Base-by-base conservation (phyloP, 140 eudicot species). In the Flaveria floridana region DNA sequence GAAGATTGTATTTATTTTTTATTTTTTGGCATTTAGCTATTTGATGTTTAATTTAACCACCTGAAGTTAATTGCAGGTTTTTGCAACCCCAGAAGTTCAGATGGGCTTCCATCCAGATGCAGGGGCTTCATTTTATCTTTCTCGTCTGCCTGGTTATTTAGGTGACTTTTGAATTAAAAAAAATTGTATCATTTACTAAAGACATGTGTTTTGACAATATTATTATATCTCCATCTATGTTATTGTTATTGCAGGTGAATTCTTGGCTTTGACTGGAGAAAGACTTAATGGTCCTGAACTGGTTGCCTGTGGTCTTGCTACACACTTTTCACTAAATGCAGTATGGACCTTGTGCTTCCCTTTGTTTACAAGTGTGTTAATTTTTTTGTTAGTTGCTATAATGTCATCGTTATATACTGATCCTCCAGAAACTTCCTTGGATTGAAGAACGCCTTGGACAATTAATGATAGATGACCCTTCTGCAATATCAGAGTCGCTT, bases 31-130 rank as follows among this genome's bases (percentile, higher is more conserved):
- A 21, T 53, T 52, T 68, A 47, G 71, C 19, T 77, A 20, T 14
- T 51, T 65, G 26, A 51, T 72, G 42, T 34, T 66, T 30, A 47
- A 59, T 1, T 62, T 23, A 14, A 50, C 41, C 63, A 48, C 13
- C n/a, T 64, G 48, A 57, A n/a, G 20, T 65, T 20, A 65, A 67
- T 71, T 81, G 78, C 88, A 94, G 99, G 85, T 88, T 57, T 94
- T 88, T 79, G 81, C 95, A 42, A 57, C 71, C 59, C 96, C 97
- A 14, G 99, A 90, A 83, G 91, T 85, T 72, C 97, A 88, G 69
- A 53, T 90, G 56, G 99, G 97, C 37, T 94, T 94, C 71, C 96
- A 90, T 87, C 97, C 99, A 62, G 99, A 94, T 87, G 85, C 96
- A 76, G 97, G 97, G 80, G 97, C 99, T 80, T 90, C 99, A 1